A percentile compares a stretch with the other conserved stretches of the same genome.
phyloP scores from a whole-genome alignment of 2,329 filamentous ascomycete genomes.

The Didymella glomerata region DNA sequence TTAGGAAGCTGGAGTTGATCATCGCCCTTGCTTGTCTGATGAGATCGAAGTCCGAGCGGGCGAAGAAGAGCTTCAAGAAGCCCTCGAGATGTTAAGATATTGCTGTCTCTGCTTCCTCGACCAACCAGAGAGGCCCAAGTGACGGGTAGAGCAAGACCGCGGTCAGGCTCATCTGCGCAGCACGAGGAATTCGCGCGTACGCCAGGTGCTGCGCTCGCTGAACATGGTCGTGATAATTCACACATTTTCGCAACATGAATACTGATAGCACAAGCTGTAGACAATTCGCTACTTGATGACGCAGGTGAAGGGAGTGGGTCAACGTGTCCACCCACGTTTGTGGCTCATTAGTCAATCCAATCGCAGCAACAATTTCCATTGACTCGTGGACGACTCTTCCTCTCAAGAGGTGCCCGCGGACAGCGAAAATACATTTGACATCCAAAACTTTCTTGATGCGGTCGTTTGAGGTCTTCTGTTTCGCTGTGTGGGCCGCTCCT shows the following conservation, averaged over 20 bases:
- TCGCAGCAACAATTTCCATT: background rate
- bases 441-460: background rate
- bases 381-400: background rate
- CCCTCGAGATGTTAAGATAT: background rate
- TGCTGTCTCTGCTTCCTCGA: background rate
- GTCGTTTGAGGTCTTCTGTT: background rate
- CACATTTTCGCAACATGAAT: background rate
- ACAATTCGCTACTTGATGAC: background rate
- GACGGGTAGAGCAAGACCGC: background rate
- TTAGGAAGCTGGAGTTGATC: background rate
- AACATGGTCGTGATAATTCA: background rate
- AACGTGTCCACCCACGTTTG: background rate
- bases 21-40: background rate
- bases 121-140: background rate
- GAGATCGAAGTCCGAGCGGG: background rate
- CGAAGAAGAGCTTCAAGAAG: background rate
- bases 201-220: background rate
- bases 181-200: background rate
- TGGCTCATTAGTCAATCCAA: slow-evolving; percentile 1
- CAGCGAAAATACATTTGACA: background rate
- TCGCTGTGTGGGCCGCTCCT: slow-evolving; percentile 7
- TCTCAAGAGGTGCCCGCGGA: background rate
- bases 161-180: background rate
- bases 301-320: background rate
- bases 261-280: background rate